Evolutionary conservation across 148 eudicot species (phyloP).

Genomic region (Vaccinium corymbosum): DNA sequence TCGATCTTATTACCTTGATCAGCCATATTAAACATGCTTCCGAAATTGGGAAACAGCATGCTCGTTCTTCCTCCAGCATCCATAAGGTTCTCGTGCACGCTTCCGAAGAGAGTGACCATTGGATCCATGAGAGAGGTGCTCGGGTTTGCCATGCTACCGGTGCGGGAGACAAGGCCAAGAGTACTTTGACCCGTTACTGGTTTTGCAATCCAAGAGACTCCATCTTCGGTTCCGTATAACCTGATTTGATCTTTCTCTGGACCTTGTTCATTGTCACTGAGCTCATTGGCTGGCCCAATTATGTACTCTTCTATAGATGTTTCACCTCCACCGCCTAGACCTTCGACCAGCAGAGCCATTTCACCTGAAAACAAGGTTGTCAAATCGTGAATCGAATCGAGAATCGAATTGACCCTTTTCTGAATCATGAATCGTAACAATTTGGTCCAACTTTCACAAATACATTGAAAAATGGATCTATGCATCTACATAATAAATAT

Average conservation of each 20-base stretch:
- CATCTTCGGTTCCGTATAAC: conserved; percentile 72
- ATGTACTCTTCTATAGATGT: conserved; percentile 80
- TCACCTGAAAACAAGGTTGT: conserved; percentile 36
- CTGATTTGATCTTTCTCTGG: conserved; percentile 60
- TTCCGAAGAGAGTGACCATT: conserved; percentile 75
- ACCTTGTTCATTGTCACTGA: conserved; percentile 43
- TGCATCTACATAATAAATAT: too few relatives aligned
- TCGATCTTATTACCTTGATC: conserved; percentile 39
- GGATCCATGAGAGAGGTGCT: conserved; percentile 57
- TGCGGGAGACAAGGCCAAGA: conserved; percentile 50
- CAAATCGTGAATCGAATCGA: too few relatives aligned
- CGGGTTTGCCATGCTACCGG: conserved; percentile 61
- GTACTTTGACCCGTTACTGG: conserved; percentile 70
- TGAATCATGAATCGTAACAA: too few relatives aligned
- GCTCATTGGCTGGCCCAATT: conserved; percentile 43
- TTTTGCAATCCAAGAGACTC: conserved; percentile 82
- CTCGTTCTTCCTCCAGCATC: conserved; percentile 71
- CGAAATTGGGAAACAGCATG: conserved; percentile 66
- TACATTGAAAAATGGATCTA: too few relatives aligned
- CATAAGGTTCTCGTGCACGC: conserved; percentile 72
- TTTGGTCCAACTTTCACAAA: too few relatives aligned
- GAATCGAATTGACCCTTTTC: too few relatives aligned
- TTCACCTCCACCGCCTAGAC: conserved; percentile 63
- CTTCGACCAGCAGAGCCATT: conserved; percentile 77
- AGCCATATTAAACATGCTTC: conserved; percentile 67